phyloP scores from a whole-genome alignment of 2,329 filamentous ascomycete species.

The Penicillium sp. region DNA sequence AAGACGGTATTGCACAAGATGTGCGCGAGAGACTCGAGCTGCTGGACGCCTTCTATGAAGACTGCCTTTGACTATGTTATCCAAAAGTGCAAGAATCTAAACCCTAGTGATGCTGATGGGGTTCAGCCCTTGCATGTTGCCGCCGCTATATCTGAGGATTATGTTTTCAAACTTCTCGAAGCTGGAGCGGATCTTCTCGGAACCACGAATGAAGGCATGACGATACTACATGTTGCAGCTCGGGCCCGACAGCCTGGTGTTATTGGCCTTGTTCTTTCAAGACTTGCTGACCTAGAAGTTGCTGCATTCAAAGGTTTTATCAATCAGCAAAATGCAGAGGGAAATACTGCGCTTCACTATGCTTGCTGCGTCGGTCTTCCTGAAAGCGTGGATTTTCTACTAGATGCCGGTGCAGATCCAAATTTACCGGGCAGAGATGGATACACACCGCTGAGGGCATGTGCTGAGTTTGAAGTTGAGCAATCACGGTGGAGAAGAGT shows the following conservation, averaged over 20 bases:
- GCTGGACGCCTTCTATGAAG: not conserved
- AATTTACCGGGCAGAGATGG: not conserved
- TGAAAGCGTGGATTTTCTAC: constrained; percentile 9
- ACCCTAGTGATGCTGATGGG: not conserved
- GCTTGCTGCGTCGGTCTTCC: constrained; percentile 15
- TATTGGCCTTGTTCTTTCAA: constrained; percentile 8
- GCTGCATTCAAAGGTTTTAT: constrained; percentile 2
- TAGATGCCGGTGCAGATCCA: constrained; percentile 10
- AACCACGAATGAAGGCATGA: constrained; percentile 13
- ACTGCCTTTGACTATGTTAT: constrained; percentile 5
- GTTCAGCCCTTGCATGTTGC: constrained; percentile 18
- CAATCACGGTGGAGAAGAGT: not conserved
- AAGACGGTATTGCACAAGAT: constrained; percentile 3
- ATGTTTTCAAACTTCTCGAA: constrained; percentile 14
- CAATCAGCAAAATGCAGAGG: constrained; percentile 10
- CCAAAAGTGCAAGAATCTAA: not conserved
- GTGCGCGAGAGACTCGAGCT: not conserved
- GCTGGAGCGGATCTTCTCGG: constrained; percentile 11
- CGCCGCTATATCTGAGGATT: constrained; percentile 9
- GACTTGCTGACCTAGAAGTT: not conserved
- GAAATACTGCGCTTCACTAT: constrained; percentile 15
- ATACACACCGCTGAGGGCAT: not conserved
- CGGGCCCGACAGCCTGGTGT: constrained; percentile 12
- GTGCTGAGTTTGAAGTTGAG: constrained; percentile 10
- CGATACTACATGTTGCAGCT: constrained; percentile 17